These are phyloP conservation scores for Aureobasidium subglaciale DNA, from an alignment of 2,329 filamentous ascomycete species.

Conservation along the genomic window DNA sequence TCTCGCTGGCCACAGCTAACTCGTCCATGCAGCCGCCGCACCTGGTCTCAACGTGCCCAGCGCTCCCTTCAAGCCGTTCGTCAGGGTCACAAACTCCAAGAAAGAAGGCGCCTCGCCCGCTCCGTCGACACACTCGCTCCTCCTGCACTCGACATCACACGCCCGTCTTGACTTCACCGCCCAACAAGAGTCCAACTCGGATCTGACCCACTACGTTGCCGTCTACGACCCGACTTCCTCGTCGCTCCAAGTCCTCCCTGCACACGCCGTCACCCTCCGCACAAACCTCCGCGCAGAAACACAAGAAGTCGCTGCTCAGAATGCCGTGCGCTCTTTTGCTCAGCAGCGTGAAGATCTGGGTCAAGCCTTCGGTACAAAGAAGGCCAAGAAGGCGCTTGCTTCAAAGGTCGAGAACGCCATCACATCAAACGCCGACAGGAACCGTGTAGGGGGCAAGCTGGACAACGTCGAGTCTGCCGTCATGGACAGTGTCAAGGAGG, in stretches of 20 bases:
- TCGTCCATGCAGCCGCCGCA: constrained; percentile 21
- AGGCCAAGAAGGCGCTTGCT: constrained; percentile 70
- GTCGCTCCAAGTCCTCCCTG: constrained; percentile 48
- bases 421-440: constrained; percentile 33
- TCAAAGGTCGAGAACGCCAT: constrained; percentile 67
- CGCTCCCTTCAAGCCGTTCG: constrained; percentile 45
- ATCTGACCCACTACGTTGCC: constrained; percentile 52
- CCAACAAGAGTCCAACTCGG: constrained; percentile 19
- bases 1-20: no score
- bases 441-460: constrained; percentile 40
- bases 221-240: constrained; percentile 50
- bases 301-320: constrained; percentile 30
- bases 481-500: constrained; percentile 55
- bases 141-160: constrained; percentile 56
- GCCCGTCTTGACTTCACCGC: constrained; percentile 54
- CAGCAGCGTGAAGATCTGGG: constrained; percentile 64
- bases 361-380: constrained; percentile 76
- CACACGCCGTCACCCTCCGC: constrained; percentile 49
- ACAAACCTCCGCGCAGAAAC: constrained; percentile 40
- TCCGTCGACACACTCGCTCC: constrained; percentile 41
- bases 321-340: constrained; percentile 36
- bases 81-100: constrained; percentile 25
- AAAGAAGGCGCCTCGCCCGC: constrained; percentile 25
- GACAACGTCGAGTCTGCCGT: constrained; percentile 53
- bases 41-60: constrained; percentile 34